Base-by-base conservation (phyloP, 169 alveolate species). In the Eimeria tenella region DNA sequence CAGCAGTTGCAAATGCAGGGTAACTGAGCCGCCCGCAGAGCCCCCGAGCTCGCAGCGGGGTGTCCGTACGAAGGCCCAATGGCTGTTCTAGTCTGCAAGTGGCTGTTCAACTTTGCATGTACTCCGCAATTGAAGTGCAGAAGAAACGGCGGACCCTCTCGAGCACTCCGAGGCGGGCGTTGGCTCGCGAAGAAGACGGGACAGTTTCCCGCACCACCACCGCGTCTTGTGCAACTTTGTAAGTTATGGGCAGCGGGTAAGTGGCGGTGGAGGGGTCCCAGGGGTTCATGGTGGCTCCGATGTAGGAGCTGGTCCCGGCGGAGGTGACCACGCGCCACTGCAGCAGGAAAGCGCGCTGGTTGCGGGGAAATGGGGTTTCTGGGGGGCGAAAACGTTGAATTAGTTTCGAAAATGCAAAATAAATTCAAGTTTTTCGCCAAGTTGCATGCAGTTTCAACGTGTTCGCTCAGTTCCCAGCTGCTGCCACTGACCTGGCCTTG, bases 261-360 rank as follows among this genome's bases (percentile, higher is more conserved):
- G 91, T 17, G 52, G 91, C 91, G 9, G 91, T 83, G 2, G 91
- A 58, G 11, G 91, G 91, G 50, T 83, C 91, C 77, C 79, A 83
- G 6, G 91, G 91, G 50, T 83, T 83, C 91, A 83, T 83, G 11
- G 77, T 83, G 3, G 77, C 11, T 25, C 91, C 91, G 7, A 62
- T 83, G 50, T 83, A 83, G 56, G 91, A 83, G 15, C 77, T 83
- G 10, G 91, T 83, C 3, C 91, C 91, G 8, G 91, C 79, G 9
- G 91, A 83, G 15, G 91, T 83, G 77, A 83, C 91, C 25, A 83
- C 91, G 56, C 91, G 77, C 91, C 91, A 83, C 91, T 83, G 91
- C 56, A 42, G 56, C 71, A 55, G 25, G 55, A 65, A 81, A 9
- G 73, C 15, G 15, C 5, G 55, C 86, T 3, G 3, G 68, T 11